Conservation (phyloP, 495 filamentous ascomycete species). For the Xylaria acuta region DNA sequence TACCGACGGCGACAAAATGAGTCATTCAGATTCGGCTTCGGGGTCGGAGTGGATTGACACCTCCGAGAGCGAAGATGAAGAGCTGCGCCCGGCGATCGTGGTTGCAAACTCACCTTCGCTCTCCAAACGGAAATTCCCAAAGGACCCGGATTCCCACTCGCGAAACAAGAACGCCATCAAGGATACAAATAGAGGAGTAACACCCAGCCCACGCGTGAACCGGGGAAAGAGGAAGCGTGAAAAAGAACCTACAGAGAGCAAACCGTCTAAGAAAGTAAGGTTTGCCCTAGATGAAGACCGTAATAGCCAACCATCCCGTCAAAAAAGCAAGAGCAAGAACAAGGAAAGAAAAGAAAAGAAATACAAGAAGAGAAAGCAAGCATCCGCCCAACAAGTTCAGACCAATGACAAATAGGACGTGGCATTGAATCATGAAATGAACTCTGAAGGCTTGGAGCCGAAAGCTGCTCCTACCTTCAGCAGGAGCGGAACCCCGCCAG, state of each 20-base stretch:
- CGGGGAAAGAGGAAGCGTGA: neutral
- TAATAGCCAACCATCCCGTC: neutral
- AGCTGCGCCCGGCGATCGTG: neutral
- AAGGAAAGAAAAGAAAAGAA: neutral
- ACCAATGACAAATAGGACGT: conserved; percentile 30
- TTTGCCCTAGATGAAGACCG: neutral
- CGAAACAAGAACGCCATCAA: neutral
- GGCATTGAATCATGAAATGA: conserved; percentile 18
- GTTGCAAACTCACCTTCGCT: neutral
- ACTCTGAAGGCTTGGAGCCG: neutral
- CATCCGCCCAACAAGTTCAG: neutral
- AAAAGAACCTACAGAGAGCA: neutral
- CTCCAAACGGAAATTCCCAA: neutral
- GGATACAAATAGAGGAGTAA: neutral
- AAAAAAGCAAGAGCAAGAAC: neutral
- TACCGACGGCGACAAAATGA: neutral
- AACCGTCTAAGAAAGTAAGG: conserved; percentile 9
- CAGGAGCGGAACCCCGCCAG: neutral
- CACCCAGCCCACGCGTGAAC: neutral
- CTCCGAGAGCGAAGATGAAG: neutral
- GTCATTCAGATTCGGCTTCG: neutral
- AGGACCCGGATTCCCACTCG: neutral
- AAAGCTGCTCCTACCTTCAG: neutral
- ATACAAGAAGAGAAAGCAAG: neutral
- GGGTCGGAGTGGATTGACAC: neutral